phyloP scores from a whole-genome alignment of 164 flowering plant genomes.

The Aristolochia fimbriata region DNA sequence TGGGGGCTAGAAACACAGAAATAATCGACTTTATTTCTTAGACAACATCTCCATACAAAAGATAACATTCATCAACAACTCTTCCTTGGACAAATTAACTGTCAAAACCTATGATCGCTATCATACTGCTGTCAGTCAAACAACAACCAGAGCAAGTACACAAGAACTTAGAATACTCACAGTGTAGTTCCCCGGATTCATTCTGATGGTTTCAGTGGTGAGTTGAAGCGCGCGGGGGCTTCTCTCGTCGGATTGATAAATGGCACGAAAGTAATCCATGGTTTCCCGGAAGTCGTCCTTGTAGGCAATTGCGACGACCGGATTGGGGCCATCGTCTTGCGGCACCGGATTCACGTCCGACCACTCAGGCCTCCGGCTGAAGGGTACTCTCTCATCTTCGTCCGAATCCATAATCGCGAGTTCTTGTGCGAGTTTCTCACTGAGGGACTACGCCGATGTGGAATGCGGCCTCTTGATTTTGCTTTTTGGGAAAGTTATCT shows the following conservation, averaged over 20 bases:
- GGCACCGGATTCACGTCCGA: conserved; percentile 66
- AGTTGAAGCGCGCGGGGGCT: conserved; percentile 61
- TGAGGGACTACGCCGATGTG: too few relatives aligned
- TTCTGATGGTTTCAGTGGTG: conserved; percentile 49
- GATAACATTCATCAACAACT: too few relatives aligned
- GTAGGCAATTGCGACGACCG: conserved; percentile 86
- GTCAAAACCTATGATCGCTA: too few relatives aligned
- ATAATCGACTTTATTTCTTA: too few relatives aligned
- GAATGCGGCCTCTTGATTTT: too few relatives aligned
- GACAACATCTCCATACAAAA: too few relatives aligned
- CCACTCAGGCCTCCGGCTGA: conserved; percentile 62
- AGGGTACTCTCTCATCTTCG: conserved; percentile 27
- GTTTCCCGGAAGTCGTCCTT: conserved; percentile 61
- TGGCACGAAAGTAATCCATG: conserved; percentile 90
- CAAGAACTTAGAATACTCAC: conserved; percentile 18
- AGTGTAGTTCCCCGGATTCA: conserved; percentile 85
- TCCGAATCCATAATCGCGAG: not conserved
- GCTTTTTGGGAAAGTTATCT: too few relatives aligned
- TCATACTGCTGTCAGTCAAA: not conserved
- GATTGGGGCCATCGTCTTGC: conserved; percentile 86
- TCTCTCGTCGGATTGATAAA: conserved; percentile 60
- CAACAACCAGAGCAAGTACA: not conserved
- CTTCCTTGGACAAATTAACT: too few relatives aligned
- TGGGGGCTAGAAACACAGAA: too few relatives aligned
- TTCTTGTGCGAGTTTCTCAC: too few relatives aligned